These are phyloP conservation scores for Penicillium italicum DNA, from an alignment of 2,329 filamentous ascomycete species.

Conservation along the genomic window DNA sequence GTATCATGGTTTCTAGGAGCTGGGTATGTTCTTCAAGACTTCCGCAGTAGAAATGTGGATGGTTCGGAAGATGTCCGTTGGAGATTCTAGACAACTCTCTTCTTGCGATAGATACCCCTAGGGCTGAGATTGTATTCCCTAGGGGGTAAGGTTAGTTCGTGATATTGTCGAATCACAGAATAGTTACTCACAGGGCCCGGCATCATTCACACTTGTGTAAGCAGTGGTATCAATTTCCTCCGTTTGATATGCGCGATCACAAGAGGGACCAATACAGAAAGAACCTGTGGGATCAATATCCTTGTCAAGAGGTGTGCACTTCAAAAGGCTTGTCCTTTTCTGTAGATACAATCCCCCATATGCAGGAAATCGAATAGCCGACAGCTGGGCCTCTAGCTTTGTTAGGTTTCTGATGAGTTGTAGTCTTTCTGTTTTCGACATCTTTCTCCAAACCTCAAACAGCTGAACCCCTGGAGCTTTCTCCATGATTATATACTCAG, in stretches of 20 bases:
- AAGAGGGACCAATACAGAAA: constrained; percentile 18
- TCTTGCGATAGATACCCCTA: background rate
- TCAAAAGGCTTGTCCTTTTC: no score
- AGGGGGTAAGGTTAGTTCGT: background rate
- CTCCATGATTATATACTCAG: constrained; percentile 44
- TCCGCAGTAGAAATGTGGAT: background rate
- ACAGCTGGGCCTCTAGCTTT: constrained; percentile 22
- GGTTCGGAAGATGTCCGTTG: background rate
- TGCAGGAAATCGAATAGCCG: constrained; percentile 19
- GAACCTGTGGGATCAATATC: constrained; percentile 13
- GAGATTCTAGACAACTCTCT: background rate
- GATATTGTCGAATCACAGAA: background rate
- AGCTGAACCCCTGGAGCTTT: constrained; percentile 33
- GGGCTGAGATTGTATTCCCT: background rate
- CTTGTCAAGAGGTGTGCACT: background rate
- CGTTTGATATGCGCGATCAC: constrained; percentile 13
- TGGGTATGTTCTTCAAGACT: background rate
- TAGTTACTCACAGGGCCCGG: constrained; percentile 15
- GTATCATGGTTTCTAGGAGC: background rate
- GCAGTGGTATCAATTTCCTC: background rate
- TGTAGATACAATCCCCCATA: constrained; percentile 25
- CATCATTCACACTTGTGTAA: constrained; percentile 3
- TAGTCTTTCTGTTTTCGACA: constrained; percentile 26
- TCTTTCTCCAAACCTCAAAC: constrained; percentile 29
- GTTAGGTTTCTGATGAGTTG: constrained; percentile 24